Evolutionary conservation across 208 protist genomes (phyloP), one percentile per base, ranked within the genome.

Genomic region (Balamuthia mandrillaris): DNA sequence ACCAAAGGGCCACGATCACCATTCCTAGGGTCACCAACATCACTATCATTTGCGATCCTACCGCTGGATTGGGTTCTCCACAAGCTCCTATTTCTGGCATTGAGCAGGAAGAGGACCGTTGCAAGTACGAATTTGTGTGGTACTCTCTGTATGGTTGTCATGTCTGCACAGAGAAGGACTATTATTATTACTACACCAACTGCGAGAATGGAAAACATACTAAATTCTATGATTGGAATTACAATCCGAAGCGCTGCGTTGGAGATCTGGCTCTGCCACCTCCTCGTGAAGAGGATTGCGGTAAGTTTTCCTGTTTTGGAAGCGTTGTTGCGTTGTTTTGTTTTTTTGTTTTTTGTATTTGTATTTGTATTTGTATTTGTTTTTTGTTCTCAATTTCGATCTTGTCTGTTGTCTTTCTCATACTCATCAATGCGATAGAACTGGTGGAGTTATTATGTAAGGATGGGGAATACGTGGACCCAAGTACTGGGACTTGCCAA

Each of bases 131-230:
- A 14, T 68, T 83, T 21, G 27, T 83, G 14, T 83, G 75, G 75
- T 83, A 79, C 18, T 79, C 70, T n/a, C 2, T 83, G 6, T 83
- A 83, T n/a, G 77, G 77, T 33, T 83, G 77, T 31, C 77, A 83
- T 44, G 54, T 83, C 58, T 83, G 77, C 33, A 54, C 77, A 39
- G 39, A 0, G 10, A 83, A 83, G 42, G 77, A 83, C 35, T 83
- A 83, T 44, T 49, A 83, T 33, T 83, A 31, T 16, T 39, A 56
- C 5, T 83, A 83, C 77, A 83, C 77, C 39, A 54, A 49, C 0
- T 83, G 77, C 58, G 77, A 83, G 27, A 68, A 18, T 24, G 77
- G 77, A 16, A 42, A 18, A n/a, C 77, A 56, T 31, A 66, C n/a
- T 31, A 83, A 51, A 44, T 24, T 66, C 39, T 83, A 9, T 6